Evolutionary conservation across 2,329 filamentous ascomycete genomes (phyloP), one percentile per base, ranked within the genome.

Genomic region (Colletotrichum siamense): DNA sequence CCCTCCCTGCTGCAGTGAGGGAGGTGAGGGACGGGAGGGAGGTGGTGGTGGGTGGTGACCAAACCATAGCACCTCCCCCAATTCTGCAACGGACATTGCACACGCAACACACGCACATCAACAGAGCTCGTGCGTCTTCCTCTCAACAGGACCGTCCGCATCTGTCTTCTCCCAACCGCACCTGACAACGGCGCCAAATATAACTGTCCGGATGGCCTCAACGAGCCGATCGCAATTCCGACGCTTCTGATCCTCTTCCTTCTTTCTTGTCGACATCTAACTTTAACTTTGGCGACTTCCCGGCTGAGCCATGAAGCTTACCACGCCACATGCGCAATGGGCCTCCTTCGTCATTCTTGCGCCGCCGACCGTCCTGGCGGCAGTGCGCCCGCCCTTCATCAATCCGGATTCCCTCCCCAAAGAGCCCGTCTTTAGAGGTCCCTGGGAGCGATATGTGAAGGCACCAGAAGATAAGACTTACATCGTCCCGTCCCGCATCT

Each of bases 371-470:
- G 65, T 52, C 44, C 49, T 76, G 65, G 74, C 74, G 64, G 65
- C 57, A 59, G 44, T 64, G 32, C 70, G 64, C n/a, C 59, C 74
- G 36, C 70, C 71, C 13, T 76, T 66, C 26, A 74, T 81, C 59
- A 77, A 81, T 44, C 78, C 78, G 52, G 77, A 77, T 12, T 59
- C 77, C n/a, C 80, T 85, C 16, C 84, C 83, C 3, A 73, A 74
- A 15, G 65, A 81, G 32, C 81, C 85, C 1, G 71, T 85, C 8
- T 87, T 85, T 55, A 84, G 83, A 32, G 86, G 85, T 6, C 83
- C 84, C 3, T 87, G 85, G 86, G 84, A 86, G 52, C 71, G 75
- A 12, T 84, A 84, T 67, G 85, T 86, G 65, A 82, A 82, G 57
- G 84, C 85, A 4, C 83, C 85, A 10, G 73, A 77, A 34, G 81